Conservation (phyloP, 352 stramenopile genomes). For the Globisporangium paddicum region DNA sequence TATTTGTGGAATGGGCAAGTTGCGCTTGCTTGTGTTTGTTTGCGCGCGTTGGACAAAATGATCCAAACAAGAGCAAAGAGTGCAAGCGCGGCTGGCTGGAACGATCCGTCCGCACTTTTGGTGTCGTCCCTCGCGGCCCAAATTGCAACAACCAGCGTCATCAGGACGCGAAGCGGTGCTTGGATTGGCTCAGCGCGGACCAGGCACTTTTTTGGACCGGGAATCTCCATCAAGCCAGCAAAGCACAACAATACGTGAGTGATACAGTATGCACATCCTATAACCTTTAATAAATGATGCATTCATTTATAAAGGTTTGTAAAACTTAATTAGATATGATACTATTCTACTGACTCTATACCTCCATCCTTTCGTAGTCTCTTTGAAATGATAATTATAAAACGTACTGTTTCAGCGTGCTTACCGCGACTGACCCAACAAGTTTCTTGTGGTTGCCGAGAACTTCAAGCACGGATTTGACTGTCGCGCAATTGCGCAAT, state of each 20-base stretch:
- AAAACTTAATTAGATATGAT: too few species aligned
- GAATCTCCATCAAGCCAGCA: background rate
- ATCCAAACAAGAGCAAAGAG: background rate
- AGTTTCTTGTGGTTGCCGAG: slow-evolving; percentile 2
- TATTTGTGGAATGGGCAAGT: background rate
- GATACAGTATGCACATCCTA: background rate
- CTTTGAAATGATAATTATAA: too few species aligned
- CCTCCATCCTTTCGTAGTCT: too few species aligned
- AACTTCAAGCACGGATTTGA: background rate
- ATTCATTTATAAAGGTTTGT: too few species aligned
- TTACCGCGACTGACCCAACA: background rate
- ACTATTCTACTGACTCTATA: too few species aligned
- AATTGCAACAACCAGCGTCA: background rate
- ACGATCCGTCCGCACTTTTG: slow-evolving; percentile 2
- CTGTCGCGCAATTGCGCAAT: background rate
- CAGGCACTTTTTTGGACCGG: background rate
- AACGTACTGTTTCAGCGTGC: too few species aligned
- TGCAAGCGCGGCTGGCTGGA: slow-evolving; percentile 3
- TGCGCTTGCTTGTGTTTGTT: background rate
- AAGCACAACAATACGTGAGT: background rate
- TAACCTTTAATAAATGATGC: too few species aligned
- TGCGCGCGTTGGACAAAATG: background rate
- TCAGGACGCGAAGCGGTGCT: background rate
- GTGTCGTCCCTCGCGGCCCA: background rate
- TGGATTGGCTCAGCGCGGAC: slow-evolving; percentile 4